phyloP scores from a whole-genome alignment of 208 protist genomes.

The Crithidia expoeki region DNA sequence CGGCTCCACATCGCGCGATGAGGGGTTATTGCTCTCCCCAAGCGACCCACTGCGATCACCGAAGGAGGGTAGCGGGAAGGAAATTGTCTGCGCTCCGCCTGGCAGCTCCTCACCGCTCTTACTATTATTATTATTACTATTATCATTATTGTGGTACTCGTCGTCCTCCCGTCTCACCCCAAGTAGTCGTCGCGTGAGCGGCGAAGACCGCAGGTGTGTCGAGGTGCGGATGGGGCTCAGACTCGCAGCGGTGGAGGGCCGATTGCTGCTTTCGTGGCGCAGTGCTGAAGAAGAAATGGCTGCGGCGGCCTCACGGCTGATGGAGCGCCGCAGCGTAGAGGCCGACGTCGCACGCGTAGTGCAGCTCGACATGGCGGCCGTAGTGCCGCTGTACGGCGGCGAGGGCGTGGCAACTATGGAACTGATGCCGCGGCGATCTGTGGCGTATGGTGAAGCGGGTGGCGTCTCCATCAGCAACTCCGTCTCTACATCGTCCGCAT shows the following conservation, averaged over 20 bases:
- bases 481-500: slow-evolving; percentile 22
- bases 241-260: neutral
- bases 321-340: neutral
- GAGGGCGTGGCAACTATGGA: slow-evolving; percentile 1
- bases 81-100: slow-evolving; percentile 1
- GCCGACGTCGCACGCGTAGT: slow-evolving; percentile 2
- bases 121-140: too few species aligned
- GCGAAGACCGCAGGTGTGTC: neutral
- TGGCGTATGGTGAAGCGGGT: neutral
- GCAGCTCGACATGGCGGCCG: neutral
- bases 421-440: neutral
- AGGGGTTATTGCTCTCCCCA: neutral
- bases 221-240: neutral
- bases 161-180: neutral
- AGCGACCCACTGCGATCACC: neutral
- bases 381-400: slow-evolving; percentile 3
- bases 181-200: neutral
- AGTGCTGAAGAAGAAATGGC: neutral
- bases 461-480: slow-evolving; percentile 28
- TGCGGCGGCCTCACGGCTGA: neutral
- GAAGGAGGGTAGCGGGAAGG: slow-evolving; percentile 3
- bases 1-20: neutral
- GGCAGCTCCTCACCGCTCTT: neutral
- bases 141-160: too few species aligned
- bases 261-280: neutral